Evolutionary conservation across 1,284 basidiomycete species (phyloP).

Genomic region (Ustilago cynodontis): DNA sequence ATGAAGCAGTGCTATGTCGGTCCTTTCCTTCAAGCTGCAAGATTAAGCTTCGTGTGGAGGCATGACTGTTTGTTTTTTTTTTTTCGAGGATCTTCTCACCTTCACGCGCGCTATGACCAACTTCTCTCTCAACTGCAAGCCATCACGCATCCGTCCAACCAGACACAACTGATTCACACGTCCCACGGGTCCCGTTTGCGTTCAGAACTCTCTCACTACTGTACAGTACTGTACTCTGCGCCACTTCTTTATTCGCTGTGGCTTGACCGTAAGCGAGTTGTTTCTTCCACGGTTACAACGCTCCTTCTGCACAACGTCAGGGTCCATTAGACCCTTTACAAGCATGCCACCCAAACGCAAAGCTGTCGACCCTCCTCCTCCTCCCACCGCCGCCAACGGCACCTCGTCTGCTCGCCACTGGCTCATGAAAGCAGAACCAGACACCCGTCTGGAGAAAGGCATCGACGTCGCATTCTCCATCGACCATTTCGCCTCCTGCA

Average conservation of each 20-base stretch:
- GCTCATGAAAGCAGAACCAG: conserved; percentile 68
- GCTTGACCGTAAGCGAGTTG: neutral
- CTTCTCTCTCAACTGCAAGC: neutral
- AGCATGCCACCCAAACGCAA: conserved; percentile 43
- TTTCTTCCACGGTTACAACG: neutral
- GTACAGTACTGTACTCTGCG: too few relatives aligned
- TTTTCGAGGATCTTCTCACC: conserved; percentile 1
- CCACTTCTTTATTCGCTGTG: neutral
- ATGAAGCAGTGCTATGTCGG: neutral
- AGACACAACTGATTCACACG: conserved; percentile 1
- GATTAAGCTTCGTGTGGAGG: conserved; percentile 35
- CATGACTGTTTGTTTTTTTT: conserved; percentile 28
- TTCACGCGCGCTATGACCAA: conserved; percentile 20
- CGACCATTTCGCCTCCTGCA: conserved; percentile 47
- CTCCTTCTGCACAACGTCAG: conserved; percentile 3
- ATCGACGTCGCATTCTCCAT: conserved; percentile 64
- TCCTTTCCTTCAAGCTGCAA: neutral
- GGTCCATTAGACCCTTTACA: neutral
- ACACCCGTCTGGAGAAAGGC: conserved; percentile 59
- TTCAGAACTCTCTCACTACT: neutral
- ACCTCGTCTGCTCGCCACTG: conserved; percentile 31
- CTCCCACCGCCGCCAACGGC: neutral
- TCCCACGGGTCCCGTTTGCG: neutral
- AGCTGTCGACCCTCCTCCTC: neutral
- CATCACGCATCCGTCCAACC: too few relatives aligned